Conservation (phyloP, 2,329 filamentous ascomycete species). For the Paraconiothyrium sp. region DNA sequence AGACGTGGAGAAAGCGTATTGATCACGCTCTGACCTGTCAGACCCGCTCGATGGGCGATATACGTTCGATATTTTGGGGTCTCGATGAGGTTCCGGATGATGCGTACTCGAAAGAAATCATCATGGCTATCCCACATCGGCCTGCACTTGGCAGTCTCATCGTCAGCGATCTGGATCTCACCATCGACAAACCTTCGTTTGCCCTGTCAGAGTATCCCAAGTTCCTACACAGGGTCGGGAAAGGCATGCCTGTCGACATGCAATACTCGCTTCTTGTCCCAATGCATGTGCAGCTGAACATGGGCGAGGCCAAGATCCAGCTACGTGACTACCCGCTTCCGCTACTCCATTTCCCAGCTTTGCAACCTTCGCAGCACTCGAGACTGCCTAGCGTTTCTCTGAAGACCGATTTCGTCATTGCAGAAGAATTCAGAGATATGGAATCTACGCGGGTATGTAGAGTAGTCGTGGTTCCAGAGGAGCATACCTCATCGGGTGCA, state of each 20-base stretch:
- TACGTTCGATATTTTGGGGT: conserved; percentile 83
- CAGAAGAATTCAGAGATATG: conserved; percentile 85
- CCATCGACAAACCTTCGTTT: conserved; percentile 93
- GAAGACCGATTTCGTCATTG: conserved; percentile 91
- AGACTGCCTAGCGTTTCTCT: conserved; percentile 83
- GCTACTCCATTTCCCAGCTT: conserved; percentile 85
- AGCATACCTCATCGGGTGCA: conserved; percentile 63
- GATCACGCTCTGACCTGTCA: conserved; percentile 77
- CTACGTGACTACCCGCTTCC: conserved; percentile 94
- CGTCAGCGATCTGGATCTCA: conserved; percentile 84
- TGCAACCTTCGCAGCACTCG: conserved; percentile 81
- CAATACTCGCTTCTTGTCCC: conserved; percentile 89
- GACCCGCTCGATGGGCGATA: conserved; percentile 77
- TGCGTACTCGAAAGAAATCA: conserved; percentile 81
- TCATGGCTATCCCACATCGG: conserved; percentile 84
- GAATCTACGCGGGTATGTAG: conserved; percentile 82
- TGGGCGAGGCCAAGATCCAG: conserved; percentile 88
- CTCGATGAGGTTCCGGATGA: conserved; percentile 83
- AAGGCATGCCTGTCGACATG: conserved; percentile 93
- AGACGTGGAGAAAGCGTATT: conserved; percentile 92
- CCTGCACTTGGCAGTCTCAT: conserved; percentile 83
- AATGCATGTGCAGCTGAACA: conserved; percentile 86
- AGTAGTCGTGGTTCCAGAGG: conserved; percentile 84
- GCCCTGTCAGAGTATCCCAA: conserved; percentile 80
- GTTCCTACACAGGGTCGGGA: conserved; percentile 90